Evolutionary conservation across 495 filamentous ascomycete species (phyloP).

Genomic region (Extremus antarcticus): DNA sequence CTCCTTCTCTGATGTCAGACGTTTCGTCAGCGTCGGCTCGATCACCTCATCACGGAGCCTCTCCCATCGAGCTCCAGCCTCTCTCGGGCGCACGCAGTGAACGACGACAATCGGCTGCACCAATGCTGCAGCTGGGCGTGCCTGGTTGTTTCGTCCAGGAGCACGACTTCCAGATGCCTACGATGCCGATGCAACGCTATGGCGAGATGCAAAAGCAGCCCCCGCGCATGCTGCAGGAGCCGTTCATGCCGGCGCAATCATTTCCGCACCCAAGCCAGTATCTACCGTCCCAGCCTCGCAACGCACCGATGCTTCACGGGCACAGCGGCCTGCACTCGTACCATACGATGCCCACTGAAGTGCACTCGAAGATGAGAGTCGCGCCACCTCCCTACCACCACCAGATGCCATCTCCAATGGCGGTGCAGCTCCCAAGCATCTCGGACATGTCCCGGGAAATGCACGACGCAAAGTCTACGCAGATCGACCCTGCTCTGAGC

Average conservation of each 20-base stretch:
- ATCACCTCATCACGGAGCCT: slow-evolving; percentile 25
- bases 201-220: slow-evolving; percentile 2
- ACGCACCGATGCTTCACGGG: neutral
- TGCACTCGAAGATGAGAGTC: neutral
- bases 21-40: slow-evolving; percentile 47
- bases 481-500: neutral
- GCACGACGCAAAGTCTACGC: neutral
- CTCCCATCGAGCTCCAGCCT: slow-evolving; percentile 28
- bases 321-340: neutral
- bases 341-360: neutral
- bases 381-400: neutral
- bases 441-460: slow-evolving; percentile 10
- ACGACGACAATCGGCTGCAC: slow-evolving; percentile 20
- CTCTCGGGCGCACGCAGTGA: slow-evolving; percentile 22
- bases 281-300: slow-evolving; percentile 15
- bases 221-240: slow-evolving; percentile 13
- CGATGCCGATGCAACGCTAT: neutral
- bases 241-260: slow-evolving; percentile 10
- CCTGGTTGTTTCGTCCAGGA: slow-evolving; percentile 21
- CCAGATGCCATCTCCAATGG: neutral
- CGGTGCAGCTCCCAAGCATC: slow-evolving; percentile 16
- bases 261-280: slow-evolving; percentile 13
- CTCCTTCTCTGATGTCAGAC: slow-evolving; percentile 64
- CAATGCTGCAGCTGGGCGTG: slow-evolving; percentile 18
- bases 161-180: slow-evolving; percentile 8